These are phyloP conservation scores for Rhynchosporium graminicola DNA, from an alignment of 2,329 filamentous ascomycete species.

Conservation along the genomic window DNA sequence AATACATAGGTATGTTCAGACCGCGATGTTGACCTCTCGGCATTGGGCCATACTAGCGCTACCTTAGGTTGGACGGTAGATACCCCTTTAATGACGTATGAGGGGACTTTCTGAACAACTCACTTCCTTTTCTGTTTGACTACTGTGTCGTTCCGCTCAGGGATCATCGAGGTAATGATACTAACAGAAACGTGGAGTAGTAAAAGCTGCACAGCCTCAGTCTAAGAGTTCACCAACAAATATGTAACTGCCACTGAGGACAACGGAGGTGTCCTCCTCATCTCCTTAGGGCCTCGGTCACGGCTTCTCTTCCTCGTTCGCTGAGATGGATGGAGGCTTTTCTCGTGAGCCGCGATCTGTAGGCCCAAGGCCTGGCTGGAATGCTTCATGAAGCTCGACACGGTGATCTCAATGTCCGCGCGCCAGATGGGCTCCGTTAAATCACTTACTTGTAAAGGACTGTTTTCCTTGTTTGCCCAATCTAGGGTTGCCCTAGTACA, in stretches of 20 bases:
- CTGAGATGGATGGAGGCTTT: constrained; percentile 3
- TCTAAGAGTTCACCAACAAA: neutral
- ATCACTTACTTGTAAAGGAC: neutral
- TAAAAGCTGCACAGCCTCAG: constrained; percentile 16
- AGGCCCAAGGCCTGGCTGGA: too few species aligned
- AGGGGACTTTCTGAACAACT: neutral
- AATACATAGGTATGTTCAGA: too few species aligned
- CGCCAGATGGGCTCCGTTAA: too few species aligned
- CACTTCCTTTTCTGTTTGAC: constrained; percentile 1
- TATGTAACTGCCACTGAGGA: constrained; percentile 7
- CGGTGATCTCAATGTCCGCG: too few species aligned
- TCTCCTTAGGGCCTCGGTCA: neutral
- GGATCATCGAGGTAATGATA: neutral
- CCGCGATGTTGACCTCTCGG: too few species aligned
- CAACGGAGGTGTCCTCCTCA: neutral
- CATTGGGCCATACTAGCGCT: neutral
- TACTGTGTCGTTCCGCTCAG: neutral
- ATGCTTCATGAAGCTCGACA: too few species aligned
- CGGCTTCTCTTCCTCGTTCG: constrained; percentile 2
- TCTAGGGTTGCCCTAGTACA: too few species aligned
- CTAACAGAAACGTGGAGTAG: neutral
- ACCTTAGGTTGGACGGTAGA: neutral
- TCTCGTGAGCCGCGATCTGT: neutral
- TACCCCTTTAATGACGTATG: constrained; percentile 6
- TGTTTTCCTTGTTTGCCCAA: constrained; percentile 1